phyloP scores from a whole-genome alignment of 805 yeast species.

The Starmera caribaea region DNA sequence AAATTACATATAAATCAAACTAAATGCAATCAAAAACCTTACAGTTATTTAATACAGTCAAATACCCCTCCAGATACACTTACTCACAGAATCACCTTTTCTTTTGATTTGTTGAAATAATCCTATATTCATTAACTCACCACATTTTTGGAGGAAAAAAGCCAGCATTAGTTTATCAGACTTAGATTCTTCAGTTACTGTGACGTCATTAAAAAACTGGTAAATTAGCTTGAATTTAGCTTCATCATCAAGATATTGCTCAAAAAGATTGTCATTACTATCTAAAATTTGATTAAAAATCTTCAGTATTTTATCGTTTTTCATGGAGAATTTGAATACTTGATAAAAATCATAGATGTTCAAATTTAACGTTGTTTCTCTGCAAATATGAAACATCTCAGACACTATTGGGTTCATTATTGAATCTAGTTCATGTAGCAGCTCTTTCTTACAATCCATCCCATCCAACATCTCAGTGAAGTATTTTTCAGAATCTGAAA shows the following conservation, averaged over 20 bases:
- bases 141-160: constrained; percentile 67
- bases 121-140: constrained; percentile 64
- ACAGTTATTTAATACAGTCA: too few relatives aligned
- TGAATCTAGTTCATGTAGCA: constrained; percentile 21
- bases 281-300: constrained; percentile 15
- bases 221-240: constrained; percentile 18
- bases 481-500: constrained; percentile 29
- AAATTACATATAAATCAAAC: too few relatives aligned
- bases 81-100: constrained; percentile 60
- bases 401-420: constrained; percentile 42
- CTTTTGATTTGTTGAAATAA: constrained; percentile 45
- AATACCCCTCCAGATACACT: constrained; percentile 60
- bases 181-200: constrained; percentile 22
- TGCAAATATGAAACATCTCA: constrained; percentile 54
- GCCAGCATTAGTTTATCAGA: constrained; percentile 62
- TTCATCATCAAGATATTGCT: constrained; percentile 14
- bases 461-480: constrained; percentile 7
- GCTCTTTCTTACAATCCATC: constrained; percentile 7
- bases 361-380: constrained; percentile 67
- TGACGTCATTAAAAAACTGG: constrained; percentile 18
- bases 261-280: constrained; percentile 9
- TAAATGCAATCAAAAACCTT: too few relatives aligned
- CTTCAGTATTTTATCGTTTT: constrained; percentile 18
- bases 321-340: constrained; percentile 48
- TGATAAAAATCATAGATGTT: constrained; percentile 59